Percentiles rank a stretch among this genome's conserved stretches.
Evolutionary conservation across 139 green algal species (phyloP).

Genomic region (Volvox reticuliferus): DNA sequence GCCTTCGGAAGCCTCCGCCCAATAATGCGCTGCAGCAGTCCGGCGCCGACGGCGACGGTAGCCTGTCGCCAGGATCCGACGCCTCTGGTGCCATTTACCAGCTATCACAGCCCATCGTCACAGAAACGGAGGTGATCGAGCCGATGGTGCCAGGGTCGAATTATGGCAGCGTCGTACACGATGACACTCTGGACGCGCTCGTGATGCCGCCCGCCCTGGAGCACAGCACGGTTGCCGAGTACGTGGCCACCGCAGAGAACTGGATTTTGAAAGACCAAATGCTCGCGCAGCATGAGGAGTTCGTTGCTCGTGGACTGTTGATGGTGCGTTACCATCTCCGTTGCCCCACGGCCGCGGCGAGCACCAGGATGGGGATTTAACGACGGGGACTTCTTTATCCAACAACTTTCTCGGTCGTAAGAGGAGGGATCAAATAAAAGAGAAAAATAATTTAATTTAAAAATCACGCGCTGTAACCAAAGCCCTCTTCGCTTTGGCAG

Average conservation of each 20-base stretch:
- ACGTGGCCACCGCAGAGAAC: background rate
- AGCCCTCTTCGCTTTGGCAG: no score
- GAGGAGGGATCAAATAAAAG: no score
- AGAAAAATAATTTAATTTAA: no score
- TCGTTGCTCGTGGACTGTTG: slow-evolving; percentile 3
- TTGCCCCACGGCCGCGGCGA: no score
- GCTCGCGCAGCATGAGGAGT: slow-evolving; percentile 29
- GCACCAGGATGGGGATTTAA: no score
- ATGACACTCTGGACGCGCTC: background rate
- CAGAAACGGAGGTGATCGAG: background rate
- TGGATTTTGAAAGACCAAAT: slow-evolving; percentile 7
- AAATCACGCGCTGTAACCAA: no score
- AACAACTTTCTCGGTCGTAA: no score
- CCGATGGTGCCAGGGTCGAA: background rate
- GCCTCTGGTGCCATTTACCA: background rate
- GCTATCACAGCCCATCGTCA: background rate
- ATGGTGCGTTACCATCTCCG: no score
- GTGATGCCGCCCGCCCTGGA: slow-evolving; percentile 16
- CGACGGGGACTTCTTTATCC: no score
- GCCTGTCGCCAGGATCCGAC: background rate
- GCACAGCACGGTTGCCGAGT: background rate
- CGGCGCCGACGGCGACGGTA: background rate
- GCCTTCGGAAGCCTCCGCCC: background rate
- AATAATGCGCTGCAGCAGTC: background rate
- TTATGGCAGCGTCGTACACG: background rate